phyloP scores from a whole-genome alignment of 208 protist species.

The Acanthamoeba healyi region DNA sequence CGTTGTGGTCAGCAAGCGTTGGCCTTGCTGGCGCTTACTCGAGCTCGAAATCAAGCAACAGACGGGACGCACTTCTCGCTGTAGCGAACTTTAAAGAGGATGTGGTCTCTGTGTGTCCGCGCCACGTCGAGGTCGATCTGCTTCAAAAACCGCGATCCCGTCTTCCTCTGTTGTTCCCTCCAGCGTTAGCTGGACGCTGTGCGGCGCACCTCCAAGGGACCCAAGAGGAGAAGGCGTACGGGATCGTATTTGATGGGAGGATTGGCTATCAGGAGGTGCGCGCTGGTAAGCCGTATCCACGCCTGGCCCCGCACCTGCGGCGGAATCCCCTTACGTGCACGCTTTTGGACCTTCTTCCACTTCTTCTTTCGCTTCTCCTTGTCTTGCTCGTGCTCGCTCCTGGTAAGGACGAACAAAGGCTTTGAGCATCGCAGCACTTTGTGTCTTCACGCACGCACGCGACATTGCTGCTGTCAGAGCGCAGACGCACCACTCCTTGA shows the following conservation, averaged over 20 bases:
- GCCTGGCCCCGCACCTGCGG: not conserved
- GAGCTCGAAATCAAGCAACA: no score
- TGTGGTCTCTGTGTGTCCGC: slow-evolving; percentile 10
- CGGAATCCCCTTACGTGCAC: not conserved
- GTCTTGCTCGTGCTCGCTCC: slow-evolving; percentile 1
- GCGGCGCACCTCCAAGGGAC: no score
- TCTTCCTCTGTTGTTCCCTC: not conserved
- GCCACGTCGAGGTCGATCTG: slow-evolving; percentile 24
- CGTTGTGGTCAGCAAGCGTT: no score
- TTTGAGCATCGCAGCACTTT: no score
- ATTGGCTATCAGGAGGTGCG: not conserved
- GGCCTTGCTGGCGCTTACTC: not conserved
- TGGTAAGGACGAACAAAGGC: no score
- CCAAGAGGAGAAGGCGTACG: not conserved
- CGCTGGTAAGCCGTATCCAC: not conserved
- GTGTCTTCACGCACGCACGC: no score
- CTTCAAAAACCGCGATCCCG: slow-evolving; percentile 2
- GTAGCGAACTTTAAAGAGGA: slow-evolving; percentile 19
- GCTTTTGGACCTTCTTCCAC: slow-evolving; percentile 26
- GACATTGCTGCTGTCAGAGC: no score
- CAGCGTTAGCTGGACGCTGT: no score
- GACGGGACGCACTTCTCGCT: slow-evolving; percentile 36
- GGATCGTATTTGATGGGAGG: slow-evolving; percentile 28
- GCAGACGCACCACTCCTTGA: slow-evolving; percentile 9
- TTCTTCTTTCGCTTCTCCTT: slow-evolving; percentile 28